Conservation (phyloP, 108 stramenopile species). For the Skeletonema grethae region DNA sequence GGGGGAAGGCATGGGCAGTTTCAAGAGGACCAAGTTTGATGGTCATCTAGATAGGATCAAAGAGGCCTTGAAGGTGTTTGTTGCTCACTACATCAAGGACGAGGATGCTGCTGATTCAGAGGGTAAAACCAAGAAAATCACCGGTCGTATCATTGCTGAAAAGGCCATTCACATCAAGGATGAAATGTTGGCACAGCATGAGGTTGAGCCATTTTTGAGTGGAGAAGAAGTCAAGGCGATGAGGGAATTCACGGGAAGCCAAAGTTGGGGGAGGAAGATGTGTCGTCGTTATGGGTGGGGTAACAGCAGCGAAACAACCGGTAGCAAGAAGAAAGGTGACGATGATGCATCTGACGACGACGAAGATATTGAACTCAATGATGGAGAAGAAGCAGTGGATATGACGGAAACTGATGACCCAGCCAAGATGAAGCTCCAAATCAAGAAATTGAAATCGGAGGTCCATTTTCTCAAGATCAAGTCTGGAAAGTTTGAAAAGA, state of each 20-base stretch:
- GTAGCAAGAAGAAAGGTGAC: not conserved
- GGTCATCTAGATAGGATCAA: conserved; percentile 27
- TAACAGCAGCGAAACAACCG: not conserved
- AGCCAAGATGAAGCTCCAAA: not conserved
- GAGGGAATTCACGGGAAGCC: conserved; percentile 33
- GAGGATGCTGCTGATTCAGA: not conserved
- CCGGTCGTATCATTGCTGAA: conserved; percentile 23
- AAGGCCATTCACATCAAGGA: conserved; percentile 35
- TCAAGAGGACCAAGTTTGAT: conserved; percentile 7
- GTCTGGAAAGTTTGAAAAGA: conserved; percentile 9
- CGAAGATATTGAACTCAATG: not conserved
- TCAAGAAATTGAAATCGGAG: conserved; percentile 23
- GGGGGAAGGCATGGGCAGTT: conserved; percentile 15
- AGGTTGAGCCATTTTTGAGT: conserved; percentile 20
- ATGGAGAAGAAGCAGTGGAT: not conserved
- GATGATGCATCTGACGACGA: not conserved
- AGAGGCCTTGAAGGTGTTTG: conserved; percentile 16
- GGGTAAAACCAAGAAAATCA: not conserved
- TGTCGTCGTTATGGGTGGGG: conserved; percentile 17
- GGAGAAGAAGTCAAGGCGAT: conserved; percentile 23
- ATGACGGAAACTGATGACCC: not conserved
- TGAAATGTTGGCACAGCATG: conserved; percentile 36
- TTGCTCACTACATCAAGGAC: not conserved
- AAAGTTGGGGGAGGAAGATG: conserved; percentile 38
- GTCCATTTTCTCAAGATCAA: conserved; percentile 16